Percentiles rank a stretch among this genome's conserved stretches.
Conservation (phyloP, 441 rosid genomes). For the Populus trichocarpa region DNA sequence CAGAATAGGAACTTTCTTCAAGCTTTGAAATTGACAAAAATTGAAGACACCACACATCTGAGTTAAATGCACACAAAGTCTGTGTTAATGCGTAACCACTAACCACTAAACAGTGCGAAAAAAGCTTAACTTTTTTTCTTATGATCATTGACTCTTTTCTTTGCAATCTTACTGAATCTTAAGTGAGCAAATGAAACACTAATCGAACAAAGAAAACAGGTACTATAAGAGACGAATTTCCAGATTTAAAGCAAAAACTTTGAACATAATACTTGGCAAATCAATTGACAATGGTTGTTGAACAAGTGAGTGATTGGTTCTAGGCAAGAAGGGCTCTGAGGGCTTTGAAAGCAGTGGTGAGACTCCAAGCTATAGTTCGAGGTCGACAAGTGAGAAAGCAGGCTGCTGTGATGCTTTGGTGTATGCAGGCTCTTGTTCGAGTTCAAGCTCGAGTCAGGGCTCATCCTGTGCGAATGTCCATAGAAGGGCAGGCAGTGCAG, state of each 20-base stretch:
- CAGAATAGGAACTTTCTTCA: background rate
- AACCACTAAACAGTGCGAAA: too few species aligned
- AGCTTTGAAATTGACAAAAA: background rate
- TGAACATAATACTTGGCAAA: background rate
- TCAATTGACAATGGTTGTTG: background rate
- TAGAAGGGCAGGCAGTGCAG: slow-evolving; percentile 85
- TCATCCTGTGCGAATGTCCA: slow-evolving; percentile 78
- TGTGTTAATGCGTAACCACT: too few species aligned
- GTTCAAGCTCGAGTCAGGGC: slow-evolving; percentile 96
- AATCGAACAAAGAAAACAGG: background rate
- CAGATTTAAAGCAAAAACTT: background rate
- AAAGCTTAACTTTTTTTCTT: too few species aligned
- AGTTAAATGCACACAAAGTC: background rate
- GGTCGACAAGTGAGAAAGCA: slow-evolving; percentile 98
- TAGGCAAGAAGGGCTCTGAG: slow-evolving; percentile 90
- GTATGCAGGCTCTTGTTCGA: slow-evolving; percentile 97
- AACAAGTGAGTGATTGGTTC: background rate
- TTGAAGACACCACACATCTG: background rate
- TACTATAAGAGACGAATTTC: background rate
- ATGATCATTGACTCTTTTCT: background rate
- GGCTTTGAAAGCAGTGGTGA: slow-evolving; percentile 93
- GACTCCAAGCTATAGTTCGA: slow-evolving; percentile 90
- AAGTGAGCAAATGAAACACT: background rate
- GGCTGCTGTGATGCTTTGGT: slow-evolving; percentile 86
- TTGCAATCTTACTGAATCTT: background rate